Evolutionary conservation across 352 stramenopile species (phyloP).

Genomic region (Phytophthora uliginosa): DNA sequence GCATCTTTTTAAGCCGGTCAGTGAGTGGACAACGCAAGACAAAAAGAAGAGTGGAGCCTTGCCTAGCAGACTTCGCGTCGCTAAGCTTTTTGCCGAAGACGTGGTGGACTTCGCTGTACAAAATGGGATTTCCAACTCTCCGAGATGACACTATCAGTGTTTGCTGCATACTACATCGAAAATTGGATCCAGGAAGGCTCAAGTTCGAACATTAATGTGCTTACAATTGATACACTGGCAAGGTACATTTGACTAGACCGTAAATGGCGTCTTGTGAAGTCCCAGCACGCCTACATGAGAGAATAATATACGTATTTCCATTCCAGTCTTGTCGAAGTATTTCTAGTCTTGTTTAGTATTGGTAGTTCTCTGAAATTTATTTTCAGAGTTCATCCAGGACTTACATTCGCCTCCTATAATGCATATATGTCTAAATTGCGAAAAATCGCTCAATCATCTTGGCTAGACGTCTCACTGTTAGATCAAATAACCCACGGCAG

Average conservation of each 20-base stretch:
- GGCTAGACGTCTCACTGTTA: too few relatives aligned
- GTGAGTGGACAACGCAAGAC: constrained; percentile 9
- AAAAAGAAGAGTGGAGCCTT: constrained; percentile 4
- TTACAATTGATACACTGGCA: constrained; percentile 12
- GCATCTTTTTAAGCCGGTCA: constrained; percentile 17
- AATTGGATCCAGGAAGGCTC: background rate
- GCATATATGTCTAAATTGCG: too few relatives aligned
- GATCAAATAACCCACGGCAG: too few relatives aligned
- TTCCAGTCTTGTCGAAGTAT: too few relatives aligned
- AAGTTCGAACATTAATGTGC: background rate
- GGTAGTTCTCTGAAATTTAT: too few relatives aligned
- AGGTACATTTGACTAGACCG: constrained; percentile 6
- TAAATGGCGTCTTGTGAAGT: too few relatives aligned
- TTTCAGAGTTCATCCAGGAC: too few relatives aligned
- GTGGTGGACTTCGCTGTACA: background rate
- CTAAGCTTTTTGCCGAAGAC: constrained; percentile 16
- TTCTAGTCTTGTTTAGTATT: too few relatives aligned
- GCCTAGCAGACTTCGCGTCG: constrained; percentile 14
- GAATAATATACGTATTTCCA: too few relatives aligned
- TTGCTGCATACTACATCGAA: constrained; percentile 12
- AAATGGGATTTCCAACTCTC: background rate
- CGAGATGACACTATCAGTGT: background rate
- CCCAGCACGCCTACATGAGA: too few relatives aligned
- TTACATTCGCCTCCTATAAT: too few relatives aligned
- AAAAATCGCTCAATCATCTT: too few relatives aligned